Evolutionary conservation across 306 rosid species (phyloP), one percentile per base, ranked within the genome.

Genomic region (Canavalia gladiata): DNA sequence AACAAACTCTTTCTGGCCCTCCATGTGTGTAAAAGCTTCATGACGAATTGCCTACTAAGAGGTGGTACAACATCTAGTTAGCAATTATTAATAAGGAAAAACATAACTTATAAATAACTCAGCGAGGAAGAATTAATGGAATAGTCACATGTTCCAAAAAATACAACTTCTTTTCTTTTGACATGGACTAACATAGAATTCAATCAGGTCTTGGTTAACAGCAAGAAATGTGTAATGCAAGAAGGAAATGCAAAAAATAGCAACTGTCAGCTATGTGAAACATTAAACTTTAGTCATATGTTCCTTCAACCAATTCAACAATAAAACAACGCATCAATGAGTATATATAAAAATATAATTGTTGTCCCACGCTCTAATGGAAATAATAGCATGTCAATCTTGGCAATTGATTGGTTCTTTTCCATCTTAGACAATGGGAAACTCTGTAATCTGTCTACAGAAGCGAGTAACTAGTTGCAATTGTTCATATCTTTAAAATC

Each of bases 21-120:
- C 97, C 91, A 77, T 88, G 83, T 93, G 97, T 7, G 97, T 93
- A 86, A 87, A 93, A 83, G 97, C 97, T 91, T 93, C 97, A 85
- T 91, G 97, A 55, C 97, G 97, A 84, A 93, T 91, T 47, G 97
- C 97, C 97, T 93, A 93, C 91, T 83, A 93, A 86, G 77, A 79
- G 74, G 86, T 52, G 82, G 83, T 82, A 49, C 71, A 86, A 79
- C 75, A 85, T 83, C 39, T 34, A 76, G 73, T 88, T 63, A 89
- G 52, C 59, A 74, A 46, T 67, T 34, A 63, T 54, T 34, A 46
- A 72, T 8, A 58, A 29, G 7, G 25, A 39, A 78, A 31, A 47
- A 58, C 1, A 70, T 35, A 45, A 57, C 54, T 29, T 37, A 31
- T 41, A 39, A 12, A 73, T 69, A 51, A 52, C 49, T 62, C 69